Percentiles rank a stretch among this genome's conserved stretches.
phyloP scores from a whole-genome alignment of 805 yeast genomes.

The Cyberlindnera euphorbiiphila region DNA sequence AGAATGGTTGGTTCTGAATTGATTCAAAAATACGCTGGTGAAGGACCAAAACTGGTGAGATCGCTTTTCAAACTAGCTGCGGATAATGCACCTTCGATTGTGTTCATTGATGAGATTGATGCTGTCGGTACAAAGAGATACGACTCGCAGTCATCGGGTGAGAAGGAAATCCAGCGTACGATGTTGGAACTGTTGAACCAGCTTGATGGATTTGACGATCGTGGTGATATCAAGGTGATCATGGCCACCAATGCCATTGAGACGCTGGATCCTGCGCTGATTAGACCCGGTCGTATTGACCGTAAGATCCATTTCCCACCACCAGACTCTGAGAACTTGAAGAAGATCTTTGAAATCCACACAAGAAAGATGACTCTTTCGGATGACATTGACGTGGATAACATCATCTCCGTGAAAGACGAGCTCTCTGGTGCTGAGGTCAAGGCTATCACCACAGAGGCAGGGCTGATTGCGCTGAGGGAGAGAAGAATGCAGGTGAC shows the following conservation, averaged over 20 bases:
- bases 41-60: slow-evolving; percentile 92
- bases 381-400: slow-evolving; percentile 84
- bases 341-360: slow-evolving; percentile 88
- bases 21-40: slow-evolving; percentile 95
- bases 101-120: slow-evolving; percentile 96
- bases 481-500: slow-evolving; percentile 98
- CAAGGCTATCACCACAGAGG: slow-evolving; percentile 96
- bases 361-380: slow-evolving; percentile 90
- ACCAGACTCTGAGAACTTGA: slow-evolving; percentile 89
- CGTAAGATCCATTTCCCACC: slow-evolving; percentile 94
- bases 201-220: slow-evolving; percentile 94
- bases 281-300: slow-evolving; percentile 96
- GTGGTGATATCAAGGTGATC: slow-evolving; percentile 95
- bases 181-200: slow-evolving; percentile 95
- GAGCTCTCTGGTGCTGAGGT: slow-evolving; percentile 97
- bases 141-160: slow-evolving; percentile 87
- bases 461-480: slow-evolving; percentile 91
- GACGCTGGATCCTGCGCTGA: slow-evolving; percentile 89
- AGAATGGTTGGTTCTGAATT: slow-evolving; percentile 96
- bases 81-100: slow-evolving; percentile 97
- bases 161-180: slow-evolving; percentile 94
- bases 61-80: slow-evolving; percentile 96
- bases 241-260: slow-evolving; percentile 98
- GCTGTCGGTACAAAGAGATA: slow-evolving; percentile 99
- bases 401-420: slow-evolving; percentile 84